Evolutionary conservation across 2,329 filamentous ascomycete genomes (phyloP), one percentile per base, ranked within the genome.

Genomic region (Cordyceps militaris): DNA sequence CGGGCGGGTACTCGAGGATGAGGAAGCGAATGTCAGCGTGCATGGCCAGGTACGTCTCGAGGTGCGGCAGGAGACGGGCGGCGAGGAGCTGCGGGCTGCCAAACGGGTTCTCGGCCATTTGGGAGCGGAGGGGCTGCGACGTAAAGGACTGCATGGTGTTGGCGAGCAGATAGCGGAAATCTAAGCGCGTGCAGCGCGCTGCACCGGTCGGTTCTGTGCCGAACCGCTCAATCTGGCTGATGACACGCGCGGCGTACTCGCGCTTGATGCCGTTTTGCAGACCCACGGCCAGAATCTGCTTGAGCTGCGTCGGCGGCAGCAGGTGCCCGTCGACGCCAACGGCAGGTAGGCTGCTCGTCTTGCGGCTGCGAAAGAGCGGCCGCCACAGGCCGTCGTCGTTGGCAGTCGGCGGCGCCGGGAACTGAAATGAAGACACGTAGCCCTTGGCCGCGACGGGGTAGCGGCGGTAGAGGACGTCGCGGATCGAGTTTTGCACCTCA

Each of bases 211-310:
- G 68, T 59, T 80, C 80, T 7, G 69, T 73, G 0, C 82, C 83
- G 4, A 85, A 69, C 56, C 75, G 78, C 62, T 85, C 82, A 11
- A 87, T 66, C 56, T 78, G 77, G 0, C 76, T 74, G 3, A 74
- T 75, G 9, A 86, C 73, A 6, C 74, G 69, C 2, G 74, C 70
- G 6, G 77, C 70, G 50, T 82, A 80, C 1, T 76, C 74, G 60
- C 73, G 77, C 30, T 74, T 74, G 1, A 85, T 81, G 2, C 76
- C 78, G 24, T 73, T 72, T 61, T 86, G 81, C 4, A 77, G 76
- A 3, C 84, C 83, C 21, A 87, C 71, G 2, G 83, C 83, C 13
- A 87, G 66, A 3, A 87, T 82, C 50, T 85, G 74, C 62, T 86
- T 81, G 13, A 83, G 69, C 38, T 70, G 11, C 68, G 14, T 8